Conservation (phyloP, 352 stramenopile genomes). For the Saprolegnia diclina region DNA sequence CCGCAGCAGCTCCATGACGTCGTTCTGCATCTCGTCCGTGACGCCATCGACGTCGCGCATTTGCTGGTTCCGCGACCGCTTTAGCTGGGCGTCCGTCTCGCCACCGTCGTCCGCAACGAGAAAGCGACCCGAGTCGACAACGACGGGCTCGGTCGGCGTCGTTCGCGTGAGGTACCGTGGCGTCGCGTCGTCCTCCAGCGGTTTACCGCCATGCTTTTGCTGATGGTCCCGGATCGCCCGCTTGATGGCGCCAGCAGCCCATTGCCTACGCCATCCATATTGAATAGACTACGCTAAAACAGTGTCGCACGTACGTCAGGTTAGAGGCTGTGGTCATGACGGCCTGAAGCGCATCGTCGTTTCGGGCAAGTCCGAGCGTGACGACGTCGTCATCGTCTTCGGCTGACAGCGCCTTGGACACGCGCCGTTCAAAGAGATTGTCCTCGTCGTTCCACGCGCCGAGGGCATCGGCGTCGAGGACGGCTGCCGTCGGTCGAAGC, state of each 20-base stretch:
- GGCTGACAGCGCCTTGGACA: background rate
- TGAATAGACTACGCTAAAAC: background rate
- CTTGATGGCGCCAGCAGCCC: slow-evolving; percentile 70
- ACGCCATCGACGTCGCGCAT: slow-evolving; percentile 90
- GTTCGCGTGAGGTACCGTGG: background rate
- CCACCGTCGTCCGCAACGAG: background rate
- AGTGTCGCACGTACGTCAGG: slow-evolving; percentile 40
- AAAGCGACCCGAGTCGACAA: background rate
- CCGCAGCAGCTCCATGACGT: slow-evolving; percentile 94
- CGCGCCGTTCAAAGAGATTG: background rate
- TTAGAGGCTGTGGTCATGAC: slow-evolving; percentile 78
- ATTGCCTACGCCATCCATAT: slow-evolving; percentile 46
- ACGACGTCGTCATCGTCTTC: slow-evolving; percentile 22
- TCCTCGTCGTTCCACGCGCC: background rate
- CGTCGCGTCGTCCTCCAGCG: background rate
- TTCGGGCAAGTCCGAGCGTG: slow-evolving; percentile 29
- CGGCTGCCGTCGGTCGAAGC: background rate
- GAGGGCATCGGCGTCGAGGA: background rate
- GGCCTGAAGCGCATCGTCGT: slow-evolving; percentile 67
- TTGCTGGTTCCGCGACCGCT: slow-evolving; percentile 69
- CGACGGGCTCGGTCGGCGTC: background rate
- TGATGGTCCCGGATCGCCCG: slow-evolving; percentile 54
- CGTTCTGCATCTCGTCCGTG: slow-evolving; percentile 96
- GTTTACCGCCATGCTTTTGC: slow-evolving; percentile 22
- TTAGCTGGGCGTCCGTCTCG: slow-evolving; percentile 46